These are phyloP conservation scores for Fraxinus greggii DNA, from an alignment of 305 asterid genomes.

Conservation along the genomic window DNA sequence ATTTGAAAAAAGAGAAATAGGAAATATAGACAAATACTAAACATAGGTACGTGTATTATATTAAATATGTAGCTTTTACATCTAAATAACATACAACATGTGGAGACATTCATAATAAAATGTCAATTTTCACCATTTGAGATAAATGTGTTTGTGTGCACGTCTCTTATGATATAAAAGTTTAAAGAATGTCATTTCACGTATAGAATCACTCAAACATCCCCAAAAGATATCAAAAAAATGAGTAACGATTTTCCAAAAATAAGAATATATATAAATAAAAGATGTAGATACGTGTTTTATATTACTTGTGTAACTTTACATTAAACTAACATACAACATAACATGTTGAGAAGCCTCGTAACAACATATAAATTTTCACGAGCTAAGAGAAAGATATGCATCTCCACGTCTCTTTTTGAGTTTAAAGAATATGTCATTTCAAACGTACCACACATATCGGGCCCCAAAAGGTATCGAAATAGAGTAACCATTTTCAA, in stretches of 20 bases:
- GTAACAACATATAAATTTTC: background rate
- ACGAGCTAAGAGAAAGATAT: background rate
- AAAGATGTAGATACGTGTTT: too few relatives aligned
- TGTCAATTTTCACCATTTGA: background rate
- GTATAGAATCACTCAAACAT: background rate
- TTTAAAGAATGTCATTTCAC: background rate
- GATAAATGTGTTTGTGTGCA: background rate
- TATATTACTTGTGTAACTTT: background rate
- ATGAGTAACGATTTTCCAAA: background rate
- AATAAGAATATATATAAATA: too few relatives aligned
- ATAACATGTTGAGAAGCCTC: background rate
- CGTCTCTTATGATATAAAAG: background rate
- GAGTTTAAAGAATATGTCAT: background rate
- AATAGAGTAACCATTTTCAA: background rate
- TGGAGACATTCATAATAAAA: background rate
- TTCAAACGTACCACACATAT: background rate
- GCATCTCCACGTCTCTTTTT: background rate
- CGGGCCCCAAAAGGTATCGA: background rate
- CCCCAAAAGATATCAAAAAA: background rate
- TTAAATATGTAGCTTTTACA: background rate
- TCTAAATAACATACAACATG: too few relatives aligned
- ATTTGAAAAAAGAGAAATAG: too few relatives aligned
- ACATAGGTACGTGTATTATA: background rate
- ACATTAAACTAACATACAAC: too few relatives aligned
- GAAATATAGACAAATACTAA: background rate